Percentiles rank a stretch among this genome's conserved stretches.
phyloP scores from a whole-genome alignment of 148 eudicot species.

The Nepenthes mirabilis region DNA sequence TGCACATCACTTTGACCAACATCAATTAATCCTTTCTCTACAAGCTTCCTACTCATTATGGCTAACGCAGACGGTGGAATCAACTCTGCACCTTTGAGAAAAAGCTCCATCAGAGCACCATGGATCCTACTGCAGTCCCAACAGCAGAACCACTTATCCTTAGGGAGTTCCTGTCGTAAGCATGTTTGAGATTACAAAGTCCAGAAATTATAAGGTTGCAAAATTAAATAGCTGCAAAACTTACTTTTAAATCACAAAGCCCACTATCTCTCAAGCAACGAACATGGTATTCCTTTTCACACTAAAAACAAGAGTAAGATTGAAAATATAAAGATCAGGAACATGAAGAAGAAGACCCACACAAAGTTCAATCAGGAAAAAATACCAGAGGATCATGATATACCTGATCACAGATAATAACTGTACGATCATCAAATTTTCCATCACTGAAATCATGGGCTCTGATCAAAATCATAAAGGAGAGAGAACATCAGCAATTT shows the following conservation, averaged over 20 bases:
- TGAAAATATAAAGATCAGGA: background rate
- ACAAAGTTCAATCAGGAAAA: background rate
- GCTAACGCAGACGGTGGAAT: slow-evolving; percentile 32
- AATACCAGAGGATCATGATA: slow-evolving; percentile 1
- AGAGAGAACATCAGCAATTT: background rate
- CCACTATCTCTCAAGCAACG: slow-evolving; percentile 74
- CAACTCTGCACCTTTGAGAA: slow-evolving; percentile 33
- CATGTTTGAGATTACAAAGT: background rate
- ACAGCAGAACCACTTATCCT: slow-evolving; percentile 86
- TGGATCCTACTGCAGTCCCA: slow-evolving; percentile 55
- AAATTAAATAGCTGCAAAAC: slow-evolving; percentile 3
- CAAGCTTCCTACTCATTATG: slow-evolving; percentile 25
- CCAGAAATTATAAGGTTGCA: background rate
- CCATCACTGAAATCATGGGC: slow-evolving; percentile 65
- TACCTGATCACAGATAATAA: slow-evolving; percentile 94
- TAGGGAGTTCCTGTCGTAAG: slow-evolving; percentile 64
- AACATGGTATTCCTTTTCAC: slow-evolving; percentile 95
- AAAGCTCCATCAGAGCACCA: slow-evolving; percentile 34
- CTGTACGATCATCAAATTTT: slow-evolving; percentile 82
- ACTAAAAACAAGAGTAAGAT: slow-evolving; percentile 27
- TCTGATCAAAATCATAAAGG: slow-evolving; percentile 25
- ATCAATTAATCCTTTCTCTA: slow-evolving; percentile 29
- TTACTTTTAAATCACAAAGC: slow-evolving; percentile 70
- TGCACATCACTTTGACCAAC: slow-evolving; percentile 35
- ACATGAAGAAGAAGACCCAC: background rate